phyloP scores from a whole-genome alignment of 192 early-diverging fungal species.

The Linnemannia schmuckeri region DNA sequence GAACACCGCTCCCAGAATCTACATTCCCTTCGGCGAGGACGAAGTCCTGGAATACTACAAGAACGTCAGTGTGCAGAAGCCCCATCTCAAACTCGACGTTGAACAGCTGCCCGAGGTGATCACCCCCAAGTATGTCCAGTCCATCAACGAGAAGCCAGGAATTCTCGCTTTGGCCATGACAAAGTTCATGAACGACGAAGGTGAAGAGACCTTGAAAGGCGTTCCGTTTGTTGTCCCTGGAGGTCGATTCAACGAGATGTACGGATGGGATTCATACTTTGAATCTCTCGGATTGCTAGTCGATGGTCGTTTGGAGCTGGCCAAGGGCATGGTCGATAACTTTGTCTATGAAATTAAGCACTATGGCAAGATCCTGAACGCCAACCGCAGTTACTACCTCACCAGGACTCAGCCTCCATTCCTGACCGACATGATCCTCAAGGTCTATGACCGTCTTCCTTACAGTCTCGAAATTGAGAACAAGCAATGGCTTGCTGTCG shows the following conservation, averaged over 20 bases:
- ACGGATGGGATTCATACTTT: slow-evolving; percentile 98
- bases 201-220: slow-evolving; percentile 66
- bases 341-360: slow-evolving; percentile 97
- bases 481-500: slow-evolving; percentile 77
- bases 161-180: slow-evolving; percentile 85
- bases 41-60: slow-evolving; percentile 85
- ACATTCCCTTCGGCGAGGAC: slow-evolving; percentile 87
- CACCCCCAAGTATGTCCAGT: slow-evolving; percentile 90
- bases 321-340: slow-evolving; percentile 95
- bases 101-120: slow-evolving; percentile 86
- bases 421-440: slow-evolving; percentile 93
- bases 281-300: slow-evolving; percentile 89
- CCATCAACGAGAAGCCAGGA: slow-evolving; percentile 88
- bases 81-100: slow-evolving; percentile 83
- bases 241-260: slow-evolving; percentile 98
- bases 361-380: slow-evolving; percentile 98
- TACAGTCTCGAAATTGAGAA: slow-evolving; percentile 59
- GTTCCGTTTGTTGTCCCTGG: slow-evolving; percentile 97
- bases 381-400: slow-evolving; percentile 96
- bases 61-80: slow-evolving; percentile 71
- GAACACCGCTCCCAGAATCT: slow-evolving; percentile 86
- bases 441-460: slow-evolving; percentile 73
- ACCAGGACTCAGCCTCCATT: slow-evolving; percentile 97
- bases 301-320: slow-evolving; percentile 87
- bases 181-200: slow-evolving; percentile 60